These are phyloP conservation scores for Cronartium quercuum DNA, from an alignment of 1,284 basidiomycete species.

Conservation along the genomic window DNA sequence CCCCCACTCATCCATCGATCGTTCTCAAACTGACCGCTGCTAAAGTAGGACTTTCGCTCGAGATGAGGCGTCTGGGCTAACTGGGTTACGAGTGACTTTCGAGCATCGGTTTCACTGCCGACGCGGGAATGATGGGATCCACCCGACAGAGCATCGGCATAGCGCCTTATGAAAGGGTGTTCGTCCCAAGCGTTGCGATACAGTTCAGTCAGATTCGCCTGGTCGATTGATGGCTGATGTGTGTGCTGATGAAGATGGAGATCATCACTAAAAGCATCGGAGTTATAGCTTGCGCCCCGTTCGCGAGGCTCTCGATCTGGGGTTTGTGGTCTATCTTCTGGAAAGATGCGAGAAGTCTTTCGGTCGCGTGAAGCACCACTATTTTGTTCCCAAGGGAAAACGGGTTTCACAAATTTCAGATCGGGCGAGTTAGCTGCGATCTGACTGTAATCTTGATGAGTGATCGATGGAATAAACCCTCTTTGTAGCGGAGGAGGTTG, in stretches of 20 bases:
- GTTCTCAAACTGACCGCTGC: background rate
- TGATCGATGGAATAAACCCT: slow-evolving; percentile 47
- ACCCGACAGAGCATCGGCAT: slow-evolving; percentile 5
- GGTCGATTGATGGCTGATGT: background rate
- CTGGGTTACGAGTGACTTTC: background rate
- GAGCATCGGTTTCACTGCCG: background rate
- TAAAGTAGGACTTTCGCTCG: slow-evolving; percentile 9
- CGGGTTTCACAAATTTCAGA: slow-evolving; percentile 61
- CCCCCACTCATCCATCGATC: background rate
- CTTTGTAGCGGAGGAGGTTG: slow-evolving; percentile 54
- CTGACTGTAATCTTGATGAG: slow-evolving; percentile 53
- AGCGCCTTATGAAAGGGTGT: slow-evolving; percentile 19
- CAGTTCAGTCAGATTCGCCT: slow-evolving; percentile 20
- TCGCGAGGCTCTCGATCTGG: background rate
- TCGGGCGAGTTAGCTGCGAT: slow-evolving; percentile 59
- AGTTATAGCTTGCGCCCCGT: background rate
- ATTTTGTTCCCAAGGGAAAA: slow-evolving; percentile 88
- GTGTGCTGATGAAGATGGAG: background rate
- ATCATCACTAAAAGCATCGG: background rate
- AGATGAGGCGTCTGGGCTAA: slow-evolving; percentile 32
- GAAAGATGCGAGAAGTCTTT: slow-evolving; percentile 67
- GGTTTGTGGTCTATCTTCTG: slow-evolving; percentile 49
- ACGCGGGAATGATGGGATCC: background rate
- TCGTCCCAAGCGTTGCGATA: slow-evolving; percentile 39
- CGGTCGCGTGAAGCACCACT: slow-evolving; percentile 52